Conservation (phyloP, 352 stramenopile species). For the Phytophthora agathidicida region DNA sequence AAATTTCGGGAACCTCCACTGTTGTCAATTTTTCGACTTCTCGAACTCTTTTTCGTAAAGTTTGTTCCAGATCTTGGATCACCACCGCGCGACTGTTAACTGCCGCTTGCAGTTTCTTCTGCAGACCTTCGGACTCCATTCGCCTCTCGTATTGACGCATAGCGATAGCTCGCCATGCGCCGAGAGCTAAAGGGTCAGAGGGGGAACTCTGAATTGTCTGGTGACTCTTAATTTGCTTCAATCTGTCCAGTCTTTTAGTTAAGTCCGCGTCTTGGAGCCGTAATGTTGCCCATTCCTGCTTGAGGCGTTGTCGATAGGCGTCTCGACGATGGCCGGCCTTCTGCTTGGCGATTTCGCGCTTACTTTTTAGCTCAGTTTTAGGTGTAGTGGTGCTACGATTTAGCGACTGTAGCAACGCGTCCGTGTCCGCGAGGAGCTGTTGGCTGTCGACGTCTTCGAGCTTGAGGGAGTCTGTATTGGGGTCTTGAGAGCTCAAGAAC, state of each 20-base stretch:
- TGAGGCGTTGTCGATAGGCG: conserved; percentile 34
- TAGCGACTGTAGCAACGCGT: conserved; percentile 17
- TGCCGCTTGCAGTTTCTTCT: conserved; percentile 5
- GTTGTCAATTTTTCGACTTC: conserved; percentile 10
- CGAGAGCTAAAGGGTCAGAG: conserved; percentile 8
- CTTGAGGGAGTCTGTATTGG: background rate
- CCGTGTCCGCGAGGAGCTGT: conserved; percentile 23
- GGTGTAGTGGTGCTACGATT: background rate
- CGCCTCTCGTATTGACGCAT: conserved; percentile 29
- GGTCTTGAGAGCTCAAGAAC: conserved; percentile 7
- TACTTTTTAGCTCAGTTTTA: conserved; percentile 2
- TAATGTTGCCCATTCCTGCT: conserved; percentile 34
- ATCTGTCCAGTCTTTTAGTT: conserved; percentile 6
- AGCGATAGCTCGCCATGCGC: conserved; percentile 27
- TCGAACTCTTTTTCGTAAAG: conserved; percentile 18
- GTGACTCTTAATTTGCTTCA: conserved; percentile 15
- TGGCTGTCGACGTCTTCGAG: conserved; percentile 26
- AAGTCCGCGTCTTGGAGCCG: conserved; percentile 19
- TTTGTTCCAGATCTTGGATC: conserved; percentile 28
- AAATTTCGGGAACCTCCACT: conserved; percentile 4
- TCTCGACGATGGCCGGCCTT: conserved; percentile 30
- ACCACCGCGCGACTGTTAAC: conserved; percentile 27
- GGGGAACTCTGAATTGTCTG: conserved; percentile 6
- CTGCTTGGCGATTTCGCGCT: conserved; percentile 5
- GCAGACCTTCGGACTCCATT: conserved; percentile 23